Evolutionary conservation across 2,329 filamentous ascomycete species (phyloP).

Genomic region (Tolypocladium capitatum): DNA sequence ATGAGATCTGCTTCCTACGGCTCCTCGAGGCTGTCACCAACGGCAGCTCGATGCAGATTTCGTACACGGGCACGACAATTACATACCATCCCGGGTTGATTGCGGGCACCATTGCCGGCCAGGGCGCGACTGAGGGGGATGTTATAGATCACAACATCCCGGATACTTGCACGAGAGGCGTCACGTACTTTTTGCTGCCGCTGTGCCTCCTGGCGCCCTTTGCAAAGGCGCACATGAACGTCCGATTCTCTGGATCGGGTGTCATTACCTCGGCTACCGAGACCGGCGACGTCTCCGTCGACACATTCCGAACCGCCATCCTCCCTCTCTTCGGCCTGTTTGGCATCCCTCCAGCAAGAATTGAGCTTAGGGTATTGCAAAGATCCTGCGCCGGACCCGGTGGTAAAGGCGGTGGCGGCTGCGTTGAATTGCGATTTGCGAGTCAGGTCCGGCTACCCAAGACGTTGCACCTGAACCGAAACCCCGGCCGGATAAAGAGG

Average conservation of each 20-base stretch:
- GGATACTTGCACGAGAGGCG: constrained; percentile 60
- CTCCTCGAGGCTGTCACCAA: constrained; percentile 92
- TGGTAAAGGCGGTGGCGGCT: constrained; percentile 71
- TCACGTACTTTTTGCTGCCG: constrained; percentile 85
- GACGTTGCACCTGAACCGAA: constrained; percentile 76
- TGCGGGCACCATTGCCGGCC: constrained; percentile 66
- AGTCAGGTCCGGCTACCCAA: constrained; percentile 89
- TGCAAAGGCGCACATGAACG: constrained; percentile 79
- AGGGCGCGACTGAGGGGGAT: constrained; percentile 56
- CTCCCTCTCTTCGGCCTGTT: constrained; percentile 83
- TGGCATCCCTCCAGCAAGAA: constrained; percentile 64
- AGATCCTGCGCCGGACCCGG: constrained; percentile 65
- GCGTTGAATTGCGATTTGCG: constrained; percentile 87
- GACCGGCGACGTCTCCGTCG: constrained; percentile 75
- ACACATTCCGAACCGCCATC: constrained; percentile 86
- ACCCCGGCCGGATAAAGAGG: constrained; percentile 71
- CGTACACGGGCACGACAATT: constrained; percentile 86
- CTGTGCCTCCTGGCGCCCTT: constrained; percentile 87
- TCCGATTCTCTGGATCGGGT: constrained; percentile 78
- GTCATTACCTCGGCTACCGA: constrained; percentile 84
- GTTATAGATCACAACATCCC: constrained; percentile 73
- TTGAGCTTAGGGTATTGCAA: constrained; percentile 73
- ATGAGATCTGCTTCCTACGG: constrained; percentile 91
- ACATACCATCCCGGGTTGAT: constrained; percentile 88
- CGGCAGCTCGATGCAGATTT: constrained; percentile 88